Evolutionary conservation across 805 yeast species (phyloP), one percentile per base, ranked within the genome.

Genomic region (Nakazawaea molendinolei): DNA sequence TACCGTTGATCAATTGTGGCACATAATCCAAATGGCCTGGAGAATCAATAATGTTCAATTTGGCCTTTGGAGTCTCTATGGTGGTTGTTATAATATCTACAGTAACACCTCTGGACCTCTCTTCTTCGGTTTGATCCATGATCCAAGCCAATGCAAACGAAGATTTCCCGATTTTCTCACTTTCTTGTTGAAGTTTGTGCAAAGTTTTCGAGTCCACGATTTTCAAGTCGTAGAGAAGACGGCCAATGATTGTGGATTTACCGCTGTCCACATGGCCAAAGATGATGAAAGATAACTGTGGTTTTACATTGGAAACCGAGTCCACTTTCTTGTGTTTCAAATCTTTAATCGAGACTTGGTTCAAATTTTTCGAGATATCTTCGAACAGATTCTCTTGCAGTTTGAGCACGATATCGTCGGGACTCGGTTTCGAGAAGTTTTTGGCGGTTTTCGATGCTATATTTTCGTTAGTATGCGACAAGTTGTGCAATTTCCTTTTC

Each of bases 251-350:
- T 1, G 94, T 84, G 3, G 87, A 79, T 50, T 84, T 84, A 12
- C 94, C 94, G 0, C 90, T 85, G 55, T 84, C 94, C 5, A 84
- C 90, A 54, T 84, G 94, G 8, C 94, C 92, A 45, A 84, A 80
- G 4, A 84, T 86, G 23, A 83, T 87, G 48, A 81, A 81, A n/a
- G 82, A 72, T 33, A 78, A 58, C 37, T 65, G 70, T 2, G 84
- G 82, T 46, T 76, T 77, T 36, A 45, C 37, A 5, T 44, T 42
- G 44, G 63, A 60, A 18, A 72, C 43, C 45, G 68, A 71, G 17
- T 56, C 41, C 10, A 48, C 53, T 28, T 40, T 40, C 16, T 36
- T 28, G 8, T 23, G 12, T 16, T 18, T 24, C 12, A 22, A 23
- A 12, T 30, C 19, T 4, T 28, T 20, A 13, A 50, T 29, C 15